Percentiles rank a stretch among this genome's conserved stretches.
Evolutionary conservation across 2,329 filamentous ascomycete species (phyloP).

Genomic region (Leptographium procerum): DNA sequence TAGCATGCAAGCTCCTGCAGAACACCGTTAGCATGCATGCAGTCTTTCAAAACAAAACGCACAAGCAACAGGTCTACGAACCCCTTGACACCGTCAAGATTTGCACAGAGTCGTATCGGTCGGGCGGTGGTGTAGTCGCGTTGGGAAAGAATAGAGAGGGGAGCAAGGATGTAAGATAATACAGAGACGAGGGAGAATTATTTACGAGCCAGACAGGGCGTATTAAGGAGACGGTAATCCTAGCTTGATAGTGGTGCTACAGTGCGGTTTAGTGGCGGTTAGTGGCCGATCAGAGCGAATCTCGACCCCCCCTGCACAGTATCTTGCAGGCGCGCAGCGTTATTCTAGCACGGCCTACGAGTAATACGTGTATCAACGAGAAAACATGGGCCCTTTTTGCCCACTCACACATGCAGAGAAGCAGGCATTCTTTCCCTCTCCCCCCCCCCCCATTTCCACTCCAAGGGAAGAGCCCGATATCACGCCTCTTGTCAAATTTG

Average conservation of each 20-base stretch:
- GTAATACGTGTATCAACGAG: background rate
- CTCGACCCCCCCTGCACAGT: background rate
- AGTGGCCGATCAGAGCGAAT: background rate
- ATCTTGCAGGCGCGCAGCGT: background rate
- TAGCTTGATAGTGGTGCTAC: background rate
- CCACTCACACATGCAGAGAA: background rate
- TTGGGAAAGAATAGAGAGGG: slow-evolving; percentile 1
- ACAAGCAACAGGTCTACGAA: background rate
- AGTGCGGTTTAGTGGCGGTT: background rate
- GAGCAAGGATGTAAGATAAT: background rate
- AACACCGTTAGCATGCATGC: background rate
- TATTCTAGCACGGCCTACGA: background rate
- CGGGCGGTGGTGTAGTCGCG: background rate
- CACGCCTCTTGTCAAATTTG: background rate
- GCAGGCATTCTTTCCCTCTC: background rate
- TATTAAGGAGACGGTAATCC: background rate
- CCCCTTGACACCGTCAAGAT: background rate
- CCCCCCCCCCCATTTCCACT: background rate
- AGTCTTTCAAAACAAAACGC: background rate
- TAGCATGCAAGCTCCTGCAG: background rate
- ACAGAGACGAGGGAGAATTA: background rate
- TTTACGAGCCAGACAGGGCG: background rate
- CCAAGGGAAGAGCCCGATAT: background rate
- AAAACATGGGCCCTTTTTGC: no score
- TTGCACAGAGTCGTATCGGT: background rate